Evolutionary conservation across 2,329 filamentous ascomycete genomes (phyloP).

Genomic region (Fonsecaea multimorphosa): DNA sequence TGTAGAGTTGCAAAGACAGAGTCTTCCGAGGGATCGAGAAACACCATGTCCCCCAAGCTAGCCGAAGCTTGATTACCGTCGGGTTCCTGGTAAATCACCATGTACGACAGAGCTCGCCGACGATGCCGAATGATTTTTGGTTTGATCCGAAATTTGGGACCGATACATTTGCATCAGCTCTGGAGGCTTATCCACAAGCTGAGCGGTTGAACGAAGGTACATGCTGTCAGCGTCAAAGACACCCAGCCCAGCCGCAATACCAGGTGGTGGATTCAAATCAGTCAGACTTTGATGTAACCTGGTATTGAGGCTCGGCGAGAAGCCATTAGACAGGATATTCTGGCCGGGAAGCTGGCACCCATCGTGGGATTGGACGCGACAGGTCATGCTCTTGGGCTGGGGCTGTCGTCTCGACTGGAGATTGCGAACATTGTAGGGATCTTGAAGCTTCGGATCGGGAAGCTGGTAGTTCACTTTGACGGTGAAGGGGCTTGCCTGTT

Average conservation of each 20-base stretch:
- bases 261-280: constrained; percentile 20
- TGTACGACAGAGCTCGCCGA: background rate
- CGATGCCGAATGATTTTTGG: background rate
- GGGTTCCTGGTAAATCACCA: background rate
- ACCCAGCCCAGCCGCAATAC: constrained; percentile 25
- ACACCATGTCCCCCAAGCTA: background rate
- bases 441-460: constrained; percentile 32
- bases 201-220: constrained; percentile 27
- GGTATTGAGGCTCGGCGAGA: constrained; percentile 28
- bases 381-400: constrained; percentile 30
- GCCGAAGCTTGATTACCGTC: background rate
- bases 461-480: constrained; percentile 32
- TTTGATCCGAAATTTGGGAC: background rate
- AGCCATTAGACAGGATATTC: constrained; percentile 27
- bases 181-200: constrained; percentile 20
- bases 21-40: background rate
- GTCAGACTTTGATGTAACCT: constrained; percentile 31
- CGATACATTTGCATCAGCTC: constrained; percentile 25
- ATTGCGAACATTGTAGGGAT: constrained; percentile 38
- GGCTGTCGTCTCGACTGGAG: constrained; percentile 33
- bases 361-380: constrained; percentile 16
- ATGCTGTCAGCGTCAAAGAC: constrained; percentile 22
- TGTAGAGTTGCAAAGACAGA: background rate
- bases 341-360: constrained; percentile 11
- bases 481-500: constrained; percentile 30